Base-by-base conservation (phyloP, 2,329 filamentous ascomycete genomes). In the Pseudocercospora fuligena region DNA sequence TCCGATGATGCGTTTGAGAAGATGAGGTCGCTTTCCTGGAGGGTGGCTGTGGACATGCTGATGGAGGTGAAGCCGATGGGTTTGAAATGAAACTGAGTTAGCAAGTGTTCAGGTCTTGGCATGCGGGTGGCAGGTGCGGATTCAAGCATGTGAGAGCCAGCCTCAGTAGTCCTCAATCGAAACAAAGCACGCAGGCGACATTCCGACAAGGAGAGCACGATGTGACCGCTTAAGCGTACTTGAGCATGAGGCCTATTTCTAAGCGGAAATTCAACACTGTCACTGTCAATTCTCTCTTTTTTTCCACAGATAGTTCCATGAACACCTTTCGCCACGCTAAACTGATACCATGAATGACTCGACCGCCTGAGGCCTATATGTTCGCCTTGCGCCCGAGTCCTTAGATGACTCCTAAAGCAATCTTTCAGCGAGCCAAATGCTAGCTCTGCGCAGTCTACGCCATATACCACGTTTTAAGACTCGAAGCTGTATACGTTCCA, bases 1-100 rank as follows among this genome's bases (percentile, higher is more conserved):
- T 90, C 89, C 70, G 88, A 87, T n/a, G 82, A 81, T 33, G 82
- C 79, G 19, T 80, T 80, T 23, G 86, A 84, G 74, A 89, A 88
- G 70, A 88, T 82, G 62, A 88, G 79, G 56, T 82, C 67, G n/a
- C 66, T 66, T 54, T 71, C 65, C 21, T 63, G 66, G 21, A 72
- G 70, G 12, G 68, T 12, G 25, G 54, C 11, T 5, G 29, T 16
- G 16, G 56, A n/a, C 56, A 58, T 58, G 56, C 9, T 25, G n/a
- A 33, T 5, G 5, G 5, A n/a, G 8, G 7, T 31, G 14, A 9
- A 31, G 25, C 6, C 33, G 25, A 8, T 5, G 2, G 3, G 11
- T 12, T 51, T 12, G 27, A 16, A 14, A 12, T 27, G 27, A 9
- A 25, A n/a, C 25, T 16, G 31, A 36, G 29, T 16, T 58, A 19